phyloP scores from a whole-genome alignment of 495 filamentous ascomycete genomes.

The Aspergillus heteromorphus region DNA sequence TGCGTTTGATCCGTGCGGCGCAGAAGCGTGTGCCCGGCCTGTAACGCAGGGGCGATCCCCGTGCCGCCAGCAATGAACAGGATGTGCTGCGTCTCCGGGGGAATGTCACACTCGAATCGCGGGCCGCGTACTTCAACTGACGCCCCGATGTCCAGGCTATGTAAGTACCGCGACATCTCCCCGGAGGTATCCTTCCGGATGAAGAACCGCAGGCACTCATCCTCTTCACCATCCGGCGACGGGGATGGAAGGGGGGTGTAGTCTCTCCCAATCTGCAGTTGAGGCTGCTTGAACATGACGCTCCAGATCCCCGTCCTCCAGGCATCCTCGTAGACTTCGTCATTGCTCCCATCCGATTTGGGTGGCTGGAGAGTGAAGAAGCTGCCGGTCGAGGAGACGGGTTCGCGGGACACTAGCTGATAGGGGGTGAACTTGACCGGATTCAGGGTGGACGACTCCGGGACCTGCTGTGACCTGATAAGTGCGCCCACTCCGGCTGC shows the following conservation, averaged over 20 bases:
- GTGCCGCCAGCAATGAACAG: constrained; percentile 91
- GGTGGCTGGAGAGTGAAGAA: constrained; percentile 64
- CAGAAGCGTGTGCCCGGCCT: constrained; percentile 61
- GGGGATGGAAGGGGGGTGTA: constrained; percentile 80
- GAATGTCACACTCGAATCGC: constrained; percentile 62
- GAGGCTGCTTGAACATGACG: constrained; percentile 89
- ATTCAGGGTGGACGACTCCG: constrained; percentile 28
- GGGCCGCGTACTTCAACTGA: constrained; percentile 74
- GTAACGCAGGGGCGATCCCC: constrained; percentile 86
- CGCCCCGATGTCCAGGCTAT: constrained; percentile 53
- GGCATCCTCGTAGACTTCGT: constrained; percentile 41
- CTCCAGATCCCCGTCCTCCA: constrained; percentile 69
- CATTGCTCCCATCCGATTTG: constrained; percentile 30
- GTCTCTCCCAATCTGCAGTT: constrained; percentile 78
- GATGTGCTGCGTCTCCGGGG: constrained; percentile 47
- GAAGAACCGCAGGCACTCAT: constrained; percentile 46
- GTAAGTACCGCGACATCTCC: constrained; percentile 66
- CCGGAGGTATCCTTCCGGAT: constrained; percentile 51
- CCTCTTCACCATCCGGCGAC: constrained; percentile 25
- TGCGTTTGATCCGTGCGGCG: constrained; percentile 20
- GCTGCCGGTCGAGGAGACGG: constrained; percentile 68
- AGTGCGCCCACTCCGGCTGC: constrained; percentile 37
- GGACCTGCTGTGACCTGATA: constrained; percentile 26
- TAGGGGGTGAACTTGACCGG: constrained; percentile 63
- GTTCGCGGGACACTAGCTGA: constrained; percentile 57